Percentiles rank a stretch among this genome's conserved stretches.
phyloP scores from a whole-genome alignment of 2,329 filamentous ascomycete species.

The Samsoniella hepiali region DNA sequence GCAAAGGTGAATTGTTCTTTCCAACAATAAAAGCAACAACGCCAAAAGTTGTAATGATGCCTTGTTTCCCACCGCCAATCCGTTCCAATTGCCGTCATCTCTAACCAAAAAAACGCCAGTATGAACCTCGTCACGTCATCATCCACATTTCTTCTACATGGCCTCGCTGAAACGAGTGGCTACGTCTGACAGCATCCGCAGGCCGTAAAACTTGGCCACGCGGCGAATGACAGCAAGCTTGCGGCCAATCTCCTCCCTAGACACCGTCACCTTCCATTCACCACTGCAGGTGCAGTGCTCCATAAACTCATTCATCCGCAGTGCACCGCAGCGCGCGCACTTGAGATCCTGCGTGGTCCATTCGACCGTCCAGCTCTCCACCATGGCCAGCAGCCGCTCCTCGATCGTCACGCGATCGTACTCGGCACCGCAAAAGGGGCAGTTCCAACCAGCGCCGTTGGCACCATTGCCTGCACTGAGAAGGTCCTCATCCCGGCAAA shows the following conservation, averaged over 20 bases:
- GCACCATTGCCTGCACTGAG: constrained; percentile 40
- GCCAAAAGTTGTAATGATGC: not conserved
- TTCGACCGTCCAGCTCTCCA: constrained; percentile 70
- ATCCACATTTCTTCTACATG: constrained; percentile 32
- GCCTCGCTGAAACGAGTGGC: constrained; percentile 59
- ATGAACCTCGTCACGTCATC: constrained; percentile 11
- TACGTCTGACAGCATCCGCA: constrained; percentile 77
- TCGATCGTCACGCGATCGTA: constrained; percentile 80
- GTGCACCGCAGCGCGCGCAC: constrained; percentile 66
- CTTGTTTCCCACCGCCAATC: not conserved
- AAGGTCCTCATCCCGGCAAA: constrained; percentile 85
- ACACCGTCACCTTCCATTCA: constrained; percentile 71
- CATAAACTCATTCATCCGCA: constrained; percentile 89
- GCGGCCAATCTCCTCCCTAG: constrained; percentile 61
- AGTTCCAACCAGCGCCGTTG: constrained; percentile 62
- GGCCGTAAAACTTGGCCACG: constrained; percentile 74
- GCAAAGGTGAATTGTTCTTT: not conserved
- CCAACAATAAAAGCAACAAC: not conserved
- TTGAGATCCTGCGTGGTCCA: constrained; percentile 91
- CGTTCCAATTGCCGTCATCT: constrained; percentile 1
- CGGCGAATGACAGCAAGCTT: constrained; percentile 66
- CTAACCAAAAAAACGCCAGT: constrained; percentile 13
- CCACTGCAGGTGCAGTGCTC: constrained; percentile 95
- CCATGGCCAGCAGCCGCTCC: constrained; percentile 72
- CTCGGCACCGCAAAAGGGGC: constrained; percentile 69